Evolutionary conservation across 2,329 filamentous ascomycete species (phyloP).

Genomic region (Aspergillus aculeatinus): DNA sequence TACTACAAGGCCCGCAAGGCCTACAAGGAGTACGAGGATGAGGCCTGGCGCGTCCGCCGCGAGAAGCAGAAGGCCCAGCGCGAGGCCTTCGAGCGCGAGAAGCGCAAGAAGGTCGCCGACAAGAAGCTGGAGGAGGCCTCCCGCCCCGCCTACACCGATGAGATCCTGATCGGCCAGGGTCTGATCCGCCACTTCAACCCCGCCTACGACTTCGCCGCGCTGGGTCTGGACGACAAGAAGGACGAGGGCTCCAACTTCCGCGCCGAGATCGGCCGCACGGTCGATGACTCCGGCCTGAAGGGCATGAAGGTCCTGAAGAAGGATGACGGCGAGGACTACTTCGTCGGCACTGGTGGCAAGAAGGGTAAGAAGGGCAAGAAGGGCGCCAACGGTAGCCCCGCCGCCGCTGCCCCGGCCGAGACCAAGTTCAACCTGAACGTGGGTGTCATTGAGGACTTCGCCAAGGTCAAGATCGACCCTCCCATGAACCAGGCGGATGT

Average conservation of each 20-base stretch:
- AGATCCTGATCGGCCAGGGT: slow-evolving; percentile 85
- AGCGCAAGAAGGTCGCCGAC: slow-evolving; percentile 53
- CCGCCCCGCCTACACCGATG: slow-evolving; percentile 84
- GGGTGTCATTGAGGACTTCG: slow-evolving; percentile 86
- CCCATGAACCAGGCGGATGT: slow-evolving; percentile 85
- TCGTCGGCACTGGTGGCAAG: slow-evolving; percentile 69
- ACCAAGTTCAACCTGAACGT: slow-evolving; percentile 81
- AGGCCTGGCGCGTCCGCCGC: slow-evolving; percentile 71
- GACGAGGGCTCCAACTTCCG: slow-evolving; percentile 66
- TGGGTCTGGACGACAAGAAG: slow-evolving; percentile 52
- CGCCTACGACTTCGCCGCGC: slow-evolving; percentile 65
- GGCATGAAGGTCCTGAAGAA: slow-evolving; percentile 81
- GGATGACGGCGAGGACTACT: slow-evolving; percentile 82
- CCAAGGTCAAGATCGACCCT: slow-evolving; percentile 79
- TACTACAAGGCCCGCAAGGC: slow-evolving; percentile 82
- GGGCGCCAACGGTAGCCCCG: slow-evolving; percentile 51
- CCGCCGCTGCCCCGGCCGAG: slow-evolving; percentile 51
- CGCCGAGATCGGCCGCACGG: slow-evolving; percentile 76
- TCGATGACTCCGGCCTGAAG: slow-evolving; percentile 81
- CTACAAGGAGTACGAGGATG: slow-evolving; percentile 78
- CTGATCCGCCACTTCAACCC: slow-evolving; percentile 92
- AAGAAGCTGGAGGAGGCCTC: slow-evolving; percentile 54
- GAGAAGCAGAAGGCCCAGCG: slow-evolving; percentile 82
- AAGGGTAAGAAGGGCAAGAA: slow-evolving; percentile 90
- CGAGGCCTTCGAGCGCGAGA: slow-evolving; percentile 52